Conservation (phyloP, 768 basidiomycete species). For the Gymnopilus junonius region DNA sequence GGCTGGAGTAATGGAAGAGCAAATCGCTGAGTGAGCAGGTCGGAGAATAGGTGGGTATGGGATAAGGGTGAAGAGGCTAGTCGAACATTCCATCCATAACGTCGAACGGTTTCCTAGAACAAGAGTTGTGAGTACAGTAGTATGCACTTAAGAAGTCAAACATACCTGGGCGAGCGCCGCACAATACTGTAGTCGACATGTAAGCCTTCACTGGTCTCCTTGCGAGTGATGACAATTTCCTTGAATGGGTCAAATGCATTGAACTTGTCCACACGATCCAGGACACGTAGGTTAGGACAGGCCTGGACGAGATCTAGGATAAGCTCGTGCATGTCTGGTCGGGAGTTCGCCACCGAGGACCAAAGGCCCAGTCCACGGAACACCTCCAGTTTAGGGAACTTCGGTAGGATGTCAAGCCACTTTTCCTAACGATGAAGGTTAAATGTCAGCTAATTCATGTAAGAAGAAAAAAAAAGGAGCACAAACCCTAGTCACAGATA, state of each 20-base stretch:
- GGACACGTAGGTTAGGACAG: constrained; percentile 45
- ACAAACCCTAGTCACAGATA: constrained; percentile 32
- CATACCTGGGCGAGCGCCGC: constrained; percentile 33
- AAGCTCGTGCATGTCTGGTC: constrained; percentile 43
- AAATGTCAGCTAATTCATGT: neutral
- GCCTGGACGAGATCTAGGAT: constrained; percentile 42
- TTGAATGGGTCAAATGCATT: constrained; percentile 36
- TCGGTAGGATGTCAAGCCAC: constrained; percentile 45
- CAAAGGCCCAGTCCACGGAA: constrained; percentile 49
- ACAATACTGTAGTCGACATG: constrained; percentile 38
- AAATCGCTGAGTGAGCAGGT: neutral
- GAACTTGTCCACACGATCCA: constrained; percentile 45
- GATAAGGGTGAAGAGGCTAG: constrained; percentile 6
- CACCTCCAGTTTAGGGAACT: constrained; percentile 45
- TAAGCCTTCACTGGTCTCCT: constrained; percentile 30
- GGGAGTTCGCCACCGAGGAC: constrained; percentile 39
- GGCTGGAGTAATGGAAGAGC: neutral
- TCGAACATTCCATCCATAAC: constrained; percentile 30
- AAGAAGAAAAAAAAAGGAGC: neutral
- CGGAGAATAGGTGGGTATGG: neutral
- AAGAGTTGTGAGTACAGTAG: no score
- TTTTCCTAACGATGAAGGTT: constrained; percentile 29
- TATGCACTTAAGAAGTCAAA: no score
- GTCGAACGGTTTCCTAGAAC: constrained; percentile 25
- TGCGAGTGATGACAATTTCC: constrained; percentile 42